A percentile compares a stretch with the other conserved stretches of the same genome.
Evolutionary conservation across 768 basidiomycete species (phyloP).

Genomic region (Serendipita vermifera): DNA sequence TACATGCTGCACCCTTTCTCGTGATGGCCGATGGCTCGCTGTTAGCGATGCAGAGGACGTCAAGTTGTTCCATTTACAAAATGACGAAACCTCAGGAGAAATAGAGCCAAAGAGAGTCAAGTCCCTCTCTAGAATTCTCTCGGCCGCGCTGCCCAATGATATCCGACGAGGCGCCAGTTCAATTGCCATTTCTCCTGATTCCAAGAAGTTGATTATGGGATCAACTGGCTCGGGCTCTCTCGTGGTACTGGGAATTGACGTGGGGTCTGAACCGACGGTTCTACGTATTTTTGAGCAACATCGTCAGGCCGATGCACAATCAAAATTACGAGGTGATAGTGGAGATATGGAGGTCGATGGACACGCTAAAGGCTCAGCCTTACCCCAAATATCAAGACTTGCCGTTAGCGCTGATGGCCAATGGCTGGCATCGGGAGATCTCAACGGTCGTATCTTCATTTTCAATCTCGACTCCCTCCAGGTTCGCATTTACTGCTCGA

Average conservation of each 20-base stretch:
- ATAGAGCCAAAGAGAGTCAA: constrained; percentile 59
- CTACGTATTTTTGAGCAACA: constrained; percentile 69
- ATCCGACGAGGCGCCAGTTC: constrained; percentile 33
- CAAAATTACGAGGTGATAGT: constrained; percentile 18
- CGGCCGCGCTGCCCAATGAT: constrained; percentile 34
- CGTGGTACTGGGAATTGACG: constrained; percentile 45
- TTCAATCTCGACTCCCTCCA: constrained; percentile 77
- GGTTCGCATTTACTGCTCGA: constrained; percentile 28
- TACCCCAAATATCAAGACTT: constrained; percentile 45
- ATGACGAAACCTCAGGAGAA: constrained; percentile 15
- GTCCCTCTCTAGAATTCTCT: constrained; percentile 47
- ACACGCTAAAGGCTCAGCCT: constrained; percentile 16
- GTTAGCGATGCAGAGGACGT: constrained; percentile 81
- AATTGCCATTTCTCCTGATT: constrained; percentile 73
- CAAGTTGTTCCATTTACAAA: constrained; percentile 59
- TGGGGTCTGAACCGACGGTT: constrained; percentile 37
- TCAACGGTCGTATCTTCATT: constrained; percentile 53
- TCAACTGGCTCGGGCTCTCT: constrained; percentile 52
- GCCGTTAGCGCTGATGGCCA: constrained; percentile 78
- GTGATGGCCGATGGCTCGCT: constrained; percentile 79
- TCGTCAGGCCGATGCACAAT: constrained; percentile 28
- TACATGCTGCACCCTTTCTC: constrained; percentile 65
- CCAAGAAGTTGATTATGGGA: constrained; percentile 65
- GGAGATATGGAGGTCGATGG: constrained; percentile 17
- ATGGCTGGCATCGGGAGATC: constrained; percentile 73